Evolutionary conservation across 2,329 filamentous ascomycete species (phyloP), one percentile per base, ranked within the genome.

Genomic region (Scorias spongiosa): DNA sequence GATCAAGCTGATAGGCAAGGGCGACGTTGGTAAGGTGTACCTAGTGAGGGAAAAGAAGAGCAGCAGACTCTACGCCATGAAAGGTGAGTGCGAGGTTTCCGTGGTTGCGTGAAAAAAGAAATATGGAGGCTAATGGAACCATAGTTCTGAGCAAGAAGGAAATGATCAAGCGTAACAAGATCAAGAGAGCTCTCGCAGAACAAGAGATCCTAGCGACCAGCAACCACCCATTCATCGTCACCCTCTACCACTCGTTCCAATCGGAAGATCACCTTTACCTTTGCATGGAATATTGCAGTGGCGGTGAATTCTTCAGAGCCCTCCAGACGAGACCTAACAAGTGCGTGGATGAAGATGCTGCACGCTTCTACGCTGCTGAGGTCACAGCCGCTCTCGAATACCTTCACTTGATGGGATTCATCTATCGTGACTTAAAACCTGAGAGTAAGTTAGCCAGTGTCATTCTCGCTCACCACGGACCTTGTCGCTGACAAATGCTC

Each of bases 101-200:
- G 9, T n/a, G 17, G 34, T 9, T 37, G 8, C 34, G 34, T n/a
- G 17, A 37, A 8, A 14, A 34, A 34, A 14, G 30, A 11, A 20
- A 43, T 47, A 43, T 26, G 20, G 7, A 4, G 20, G 3, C 20
- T 26, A 26, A 26, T 26, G 7, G 20, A 26, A 3, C 20, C 43
- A 40, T 59, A 96, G 91, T 98, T 5, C 63, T 98, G 64, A 96
- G 88, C 74, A 98, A 98, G 68, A 95, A 96, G 71, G 91, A 98
- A 66, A 98, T 98, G 91, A 98, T 98, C 66, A 98, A 98, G 71
- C 83, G 91, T 46, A 98, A 98, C 72, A 98, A 98, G 75, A 98
- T 98, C 69, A 98, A 98, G 75, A 80, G 91, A 60, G 91, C 91
- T 11, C 72, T 98, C 54, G 91, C 91, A 32, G 91, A 98, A 66